These are phyloP conservation scores for Saccharomycopsis javanensis DNA, from an alignment of 805 yeast genomes.

Conservation along the genomic window DNA sequence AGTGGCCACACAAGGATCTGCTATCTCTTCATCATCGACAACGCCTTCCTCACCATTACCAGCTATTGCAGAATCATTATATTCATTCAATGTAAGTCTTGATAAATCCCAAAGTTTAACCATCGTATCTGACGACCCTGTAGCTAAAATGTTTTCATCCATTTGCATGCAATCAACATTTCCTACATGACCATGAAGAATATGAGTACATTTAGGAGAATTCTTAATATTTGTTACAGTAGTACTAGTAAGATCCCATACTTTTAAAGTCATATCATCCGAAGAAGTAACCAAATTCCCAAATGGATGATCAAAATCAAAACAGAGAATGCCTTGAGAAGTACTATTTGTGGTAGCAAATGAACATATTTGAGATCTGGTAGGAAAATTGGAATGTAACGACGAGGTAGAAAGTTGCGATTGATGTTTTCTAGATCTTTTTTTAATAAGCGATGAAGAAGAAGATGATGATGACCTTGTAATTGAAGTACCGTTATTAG, in stretches of 20 bases:
- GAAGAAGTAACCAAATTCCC: conserved; percentile 73
- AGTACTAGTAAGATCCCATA: conserved; percentile 65
- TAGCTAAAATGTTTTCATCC: conserved; percentile 38
- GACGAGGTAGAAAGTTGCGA: background rate
- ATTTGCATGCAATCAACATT: conserved; percentile 51
- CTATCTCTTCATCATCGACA: conserved; percentile 23
- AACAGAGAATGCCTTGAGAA: conserved; percentile 37
- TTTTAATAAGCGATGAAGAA: background rate
- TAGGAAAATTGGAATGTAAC: background rate
- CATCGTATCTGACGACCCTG: conserved; percentile 58
- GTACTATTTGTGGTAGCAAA: background rate
- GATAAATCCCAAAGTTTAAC: conserved; percentile 51
- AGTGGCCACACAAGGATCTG: conserved; percentile 33
- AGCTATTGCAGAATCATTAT: conserved; percentile 16
- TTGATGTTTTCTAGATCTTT: background rate
- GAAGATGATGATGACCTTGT: background rate
- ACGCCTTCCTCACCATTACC: conserved; percentile 11
- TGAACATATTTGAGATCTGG: background rate
- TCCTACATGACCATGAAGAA: conserved; percentile 27
- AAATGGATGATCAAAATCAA: conserved; percentile 67
- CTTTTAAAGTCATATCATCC: conserved; percentile 64
- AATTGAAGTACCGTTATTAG: background rate
- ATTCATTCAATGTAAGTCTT: conserved; percentile 20
- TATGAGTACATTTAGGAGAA: conserved; percentile 7
- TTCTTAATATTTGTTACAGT: background rate